These are phyloP conservation scores for Abrus precatorius DNA, from an alignment of 306 rosid species.

Conservation along the genomic window DNA sequence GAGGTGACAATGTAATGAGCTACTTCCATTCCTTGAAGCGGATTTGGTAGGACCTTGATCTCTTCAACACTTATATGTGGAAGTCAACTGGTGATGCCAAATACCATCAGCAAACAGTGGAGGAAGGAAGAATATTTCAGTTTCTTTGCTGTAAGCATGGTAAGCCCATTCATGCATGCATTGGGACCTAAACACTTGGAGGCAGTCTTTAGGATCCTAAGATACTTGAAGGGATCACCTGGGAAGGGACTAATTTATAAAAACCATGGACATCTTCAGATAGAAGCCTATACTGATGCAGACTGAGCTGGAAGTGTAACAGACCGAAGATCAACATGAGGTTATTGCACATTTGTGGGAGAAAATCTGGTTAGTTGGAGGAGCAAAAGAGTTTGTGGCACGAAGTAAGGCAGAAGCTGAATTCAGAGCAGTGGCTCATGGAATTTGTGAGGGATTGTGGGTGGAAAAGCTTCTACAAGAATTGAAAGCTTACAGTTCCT, in stretches of 20 bases:
- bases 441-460: neutral
- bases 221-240: conserved; percentile 24
- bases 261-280: neutral
- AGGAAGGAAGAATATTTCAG: too few relatives aligned
- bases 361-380: neutral
- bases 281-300: neutral
- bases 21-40: neutral
- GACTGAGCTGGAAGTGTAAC: neutral
- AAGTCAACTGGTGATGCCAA: neutral
- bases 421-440: neutral
- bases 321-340: neutral
- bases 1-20: neutral
- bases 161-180: neutral
- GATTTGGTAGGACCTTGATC: neutral
- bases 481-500: neutral
- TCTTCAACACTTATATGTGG: neutral
- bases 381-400: neutral
- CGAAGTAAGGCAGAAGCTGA: neutral
- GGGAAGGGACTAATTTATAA: neutral
- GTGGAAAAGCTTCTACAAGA: neutral
- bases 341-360: neutral
- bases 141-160: conserved; percentile 4
- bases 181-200: neutral
- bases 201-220: neutral
- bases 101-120: too few relatives aligned